These are phyloP conservation scores for California macrophylla DNA, from an alignment of 441 rosid genomes.

Conservation along the genomic window DNA sequence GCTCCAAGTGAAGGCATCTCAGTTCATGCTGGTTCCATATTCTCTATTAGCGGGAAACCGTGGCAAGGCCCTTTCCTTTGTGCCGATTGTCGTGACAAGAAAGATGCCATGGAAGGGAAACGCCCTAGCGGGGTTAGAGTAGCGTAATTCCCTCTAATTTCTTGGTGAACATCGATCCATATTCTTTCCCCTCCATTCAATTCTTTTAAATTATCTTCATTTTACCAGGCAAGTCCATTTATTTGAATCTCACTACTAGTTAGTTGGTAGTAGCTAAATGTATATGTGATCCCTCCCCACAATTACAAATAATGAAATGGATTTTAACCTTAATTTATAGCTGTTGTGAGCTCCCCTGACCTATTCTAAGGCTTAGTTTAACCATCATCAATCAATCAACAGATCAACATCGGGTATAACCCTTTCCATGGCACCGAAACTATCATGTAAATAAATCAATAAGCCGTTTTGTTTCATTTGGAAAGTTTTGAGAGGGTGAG, in stretches of 20 bases:
- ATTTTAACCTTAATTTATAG: too few relatives aligned
- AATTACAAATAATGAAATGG: neutral
- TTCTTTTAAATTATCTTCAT: slow-evolving; percentile 14
- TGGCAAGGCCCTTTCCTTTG: slow-evolving; percentile 93
- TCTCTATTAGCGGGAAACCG: slow-evolving; percentile 56
- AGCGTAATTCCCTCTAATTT: neutral
- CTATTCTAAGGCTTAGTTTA: too few relatives aligned
- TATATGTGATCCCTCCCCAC: slow-evolving; percentile 20
- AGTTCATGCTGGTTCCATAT: slow-evolving; percentile 68
- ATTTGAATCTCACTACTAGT: slow-evolving; percentile 16
- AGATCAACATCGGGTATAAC: too few relatives aligned
- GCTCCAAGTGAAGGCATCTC: slow-evolving; percentile 68
- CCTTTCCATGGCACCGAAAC: too few relatives aligned
- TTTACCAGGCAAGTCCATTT: slow-evolving; percentile 23
- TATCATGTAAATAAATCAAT: too few relatives aligned
- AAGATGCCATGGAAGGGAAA: slow-evolving; percentile 91
- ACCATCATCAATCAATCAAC: too few relatives aligned
- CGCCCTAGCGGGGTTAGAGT: slow-evolving; percentile 44
- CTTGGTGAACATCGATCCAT: slow-evolving; percentile 4
- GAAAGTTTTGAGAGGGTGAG: too few relatives aligned
- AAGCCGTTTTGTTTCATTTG: too few relatives aligned
- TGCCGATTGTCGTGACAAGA: slow-evolving; percentile 54
- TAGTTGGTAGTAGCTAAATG: slow-evolving; percentile 21
- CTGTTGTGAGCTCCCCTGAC: too few relatives aligned
- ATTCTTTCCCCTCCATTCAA: slow-evolving; percentile 25